A percentile compares a stretch with the other conserved stretches of the same genome.
phyloP scores from a whole-genome alignment of 306 rosid species.

The Inga leiocalycina region DNA sequence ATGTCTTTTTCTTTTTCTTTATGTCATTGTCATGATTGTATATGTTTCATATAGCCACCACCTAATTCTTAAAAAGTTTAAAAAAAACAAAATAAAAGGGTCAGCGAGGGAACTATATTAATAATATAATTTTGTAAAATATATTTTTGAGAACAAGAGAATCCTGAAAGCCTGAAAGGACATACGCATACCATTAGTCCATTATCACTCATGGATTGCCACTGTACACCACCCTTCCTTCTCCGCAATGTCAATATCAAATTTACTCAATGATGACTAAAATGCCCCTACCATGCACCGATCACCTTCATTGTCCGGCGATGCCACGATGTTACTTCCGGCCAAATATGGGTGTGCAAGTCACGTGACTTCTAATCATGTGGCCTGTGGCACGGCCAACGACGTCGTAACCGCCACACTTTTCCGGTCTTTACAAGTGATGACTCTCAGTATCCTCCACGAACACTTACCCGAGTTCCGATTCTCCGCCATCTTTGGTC shows the following conservation, averaged over 20 bases:
- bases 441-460: conserved; percentile 73
- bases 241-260: conserved; percentile 39
- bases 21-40: background rate
- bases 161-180: background rate
- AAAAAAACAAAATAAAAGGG: background rate
- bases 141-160: conserved; percentile 14
- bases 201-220: conserved; percentile 33
- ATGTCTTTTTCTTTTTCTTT: background rate
- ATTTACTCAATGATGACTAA: conserved; percentile 10
- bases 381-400: conserved; percentile 46
- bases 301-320: background rate
- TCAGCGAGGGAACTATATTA: background rate
- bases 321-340: conserved; percentile 10
- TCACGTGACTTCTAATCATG: conserved; percentile 35
- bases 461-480: conserved; percentile 67
- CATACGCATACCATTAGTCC: background rate
- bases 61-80: background rate
- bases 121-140: background rate
- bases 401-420: conserved; percentile 76
- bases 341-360: conserved; percentile 8
- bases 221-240: conserved; percentile 53
- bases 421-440: conserved; percentile 77
- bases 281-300: conserved; percentile 32
- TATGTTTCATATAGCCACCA: background rate
- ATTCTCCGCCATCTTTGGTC: conserved; percentile 36